A percentile compares a stretch with the other conserved stretches of the same genome.
Evolutionary conservation across 2,329 filamentous ascomycete species (phyloP).

Genomic region (Colletotrichum sp.): DNA sequence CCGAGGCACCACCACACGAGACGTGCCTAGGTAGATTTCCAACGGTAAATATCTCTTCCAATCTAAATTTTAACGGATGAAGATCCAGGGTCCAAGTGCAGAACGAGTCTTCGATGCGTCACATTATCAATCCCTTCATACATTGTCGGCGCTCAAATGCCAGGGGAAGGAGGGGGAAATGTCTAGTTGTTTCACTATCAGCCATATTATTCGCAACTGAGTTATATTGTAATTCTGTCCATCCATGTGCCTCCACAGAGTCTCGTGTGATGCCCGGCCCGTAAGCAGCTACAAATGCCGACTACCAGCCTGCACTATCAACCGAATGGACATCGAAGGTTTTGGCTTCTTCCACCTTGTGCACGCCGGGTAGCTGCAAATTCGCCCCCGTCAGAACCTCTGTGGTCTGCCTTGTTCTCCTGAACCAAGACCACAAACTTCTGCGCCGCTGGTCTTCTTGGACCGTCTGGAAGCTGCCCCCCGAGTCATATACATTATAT

Average conservation of each 20-base stretch:
- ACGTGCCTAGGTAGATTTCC: not conserved
- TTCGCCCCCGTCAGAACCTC: not conserved
- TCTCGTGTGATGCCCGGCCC: not conserved
- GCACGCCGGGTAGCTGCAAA: not conserved
- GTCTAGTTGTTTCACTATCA: not conserved
- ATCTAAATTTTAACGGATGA: too few relatives aligned
- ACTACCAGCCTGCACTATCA: not conserved
- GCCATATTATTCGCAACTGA: not conserved
- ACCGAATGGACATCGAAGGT: not conserved
- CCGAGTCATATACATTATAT: not conserved
- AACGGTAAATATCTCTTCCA: not conserved
- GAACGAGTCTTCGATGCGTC: not conserved
- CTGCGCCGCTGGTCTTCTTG: not conserved
- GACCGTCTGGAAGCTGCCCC: not conserved
- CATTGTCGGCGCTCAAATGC: not conserved
- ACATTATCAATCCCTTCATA: not conserved
- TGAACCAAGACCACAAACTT: not conserved
- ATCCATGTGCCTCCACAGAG: not conserved
- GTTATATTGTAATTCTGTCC: not conserved
- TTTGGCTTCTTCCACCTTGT: not conserved
- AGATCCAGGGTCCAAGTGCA: not conserved
- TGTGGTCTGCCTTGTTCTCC: not conserved
- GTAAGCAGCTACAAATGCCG: not conserved
- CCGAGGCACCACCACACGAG: not conserved
- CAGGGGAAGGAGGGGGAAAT: not conserved